A percentile compares a stretch with the other conserved stretches of the same genome.
Evolutionary conservation across 768 basidiomycete species (phyloP).

Genomic region (Suillus subalutaceus): DNA sequence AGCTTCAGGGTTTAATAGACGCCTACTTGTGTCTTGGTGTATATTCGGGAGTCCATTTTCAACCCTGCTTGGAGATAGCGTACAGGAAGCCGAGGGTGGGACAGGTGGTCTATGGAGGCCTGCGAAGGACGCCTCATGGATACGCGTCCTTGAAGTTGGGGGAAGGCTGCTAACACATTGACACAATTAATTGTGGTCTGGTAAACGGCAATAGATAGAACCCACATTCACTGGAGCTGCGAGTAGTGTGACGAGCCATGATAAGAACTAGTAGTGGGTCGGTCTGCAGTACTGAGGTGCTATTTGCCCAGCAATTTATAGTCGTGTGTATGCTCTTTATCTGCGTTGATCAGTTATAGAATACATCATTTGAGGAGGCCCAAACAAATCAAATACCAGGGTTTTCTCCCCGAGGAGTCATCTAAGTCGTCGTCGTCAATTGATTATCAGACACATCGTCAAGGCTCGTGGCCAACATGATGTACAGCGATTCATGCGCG

Average conservation of each 20-base stretch:
- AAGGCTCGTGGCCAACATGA: slow-evolving; percentile 1
- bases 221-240: background rate
- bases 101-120: background rate
- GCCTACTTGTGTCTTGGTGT: background rate
- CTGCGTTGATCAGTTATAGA: background rate
- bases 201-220: background rate
- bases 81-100: background rate
- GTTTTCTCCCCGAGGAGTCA: background rate
- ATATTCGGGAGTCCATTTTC: background rate
- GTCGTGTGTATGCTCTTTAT: background rate
- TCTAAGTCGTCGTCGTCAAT: background rate
- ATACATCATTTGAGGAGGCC: background rate
- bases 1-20: background rate
- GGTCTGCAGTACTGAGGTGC: background rate
- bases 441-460: slow-evolving; percentile 6
- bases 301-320: background rate
- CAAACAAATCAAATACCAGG: background rate
- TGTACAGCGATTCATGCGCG: background rate
- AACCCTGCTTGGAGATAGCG: background rate
- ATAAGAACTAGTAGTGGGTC: background rate
- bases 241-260: background rate
- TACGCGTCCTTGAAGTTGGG: background rate
- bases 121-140: background rate
- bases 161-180: background rate
- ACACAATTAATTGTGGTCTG: background rate